phyloP scores from a whole-genome alignment of 306 rosid species.

The Dalbergia cochinchinensis region DNA sequence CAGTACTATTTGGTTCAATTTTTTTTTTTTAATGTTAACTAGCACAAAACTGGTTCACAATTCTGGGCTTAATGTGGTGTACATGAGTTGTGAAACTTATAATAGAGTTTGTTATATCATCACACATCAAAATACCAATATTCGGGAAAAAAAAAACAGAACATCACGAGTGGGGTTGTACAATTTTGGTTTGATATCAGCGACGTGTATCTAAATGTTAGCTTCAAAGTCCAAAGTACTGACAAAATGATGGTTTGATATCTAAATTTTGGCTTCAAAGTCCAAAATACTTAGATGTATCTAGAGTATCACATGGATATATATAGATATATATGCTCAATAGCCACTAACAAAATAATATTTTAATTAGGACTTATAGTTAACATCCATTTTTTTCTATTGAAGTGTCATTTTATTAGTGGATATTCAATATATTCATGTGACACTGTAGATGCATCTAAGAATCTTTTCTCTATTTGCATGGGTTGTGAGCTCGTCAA shows the following conservation, averaged over 20 bases:
- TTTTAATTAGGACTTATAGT: too few relatives aligned
- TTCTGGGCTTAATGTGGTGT: not conserved
- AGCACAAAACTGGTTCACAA: not conserved
- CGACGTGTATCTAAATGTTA: constrained; percentile 32
- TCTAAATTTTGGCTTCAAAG: too few relatives aligned
- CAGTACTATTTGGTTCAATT: too few relatives aligned
- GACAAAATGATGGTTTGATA: constrained; percentile 32
- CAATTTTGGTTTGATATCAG: constrained; percentile 35
- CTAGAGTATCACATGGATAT: too few relatives aligned
- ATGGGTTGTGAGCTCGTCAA: not conserved
- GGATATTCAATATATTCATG: too few relatives aligned
- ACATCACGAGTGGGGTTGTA: constrained; percentile 40
- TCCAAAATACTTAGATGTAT: too few relatives aligned
- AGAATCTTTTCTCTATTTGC: not conserved
- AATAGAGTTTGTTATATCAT: not conserved
- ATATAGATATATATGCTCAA: too few relatives aligned
- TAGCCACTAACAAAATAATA: too few relatives aligned
- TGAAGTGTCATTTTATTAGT: too few relatives aligned
- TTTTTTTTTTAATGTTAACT: too few relatives aligned
- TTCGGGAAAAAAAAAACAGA: not conserved
- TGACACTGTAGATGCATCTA: too few relatives aligned
- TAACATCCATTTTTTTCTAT: too few relatives aligned
- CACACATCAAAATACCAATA: not conserved
- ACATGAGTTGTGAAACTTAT: not conserved
- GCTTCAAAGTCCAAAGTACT: constrained; percentile 39